Percentiles rank a stretch among this genome's conserved stretches.
Conservation (phyloP, 2,329 filamentous ascomycete genomes). For the Colletotrichum caudatum region DNA sequence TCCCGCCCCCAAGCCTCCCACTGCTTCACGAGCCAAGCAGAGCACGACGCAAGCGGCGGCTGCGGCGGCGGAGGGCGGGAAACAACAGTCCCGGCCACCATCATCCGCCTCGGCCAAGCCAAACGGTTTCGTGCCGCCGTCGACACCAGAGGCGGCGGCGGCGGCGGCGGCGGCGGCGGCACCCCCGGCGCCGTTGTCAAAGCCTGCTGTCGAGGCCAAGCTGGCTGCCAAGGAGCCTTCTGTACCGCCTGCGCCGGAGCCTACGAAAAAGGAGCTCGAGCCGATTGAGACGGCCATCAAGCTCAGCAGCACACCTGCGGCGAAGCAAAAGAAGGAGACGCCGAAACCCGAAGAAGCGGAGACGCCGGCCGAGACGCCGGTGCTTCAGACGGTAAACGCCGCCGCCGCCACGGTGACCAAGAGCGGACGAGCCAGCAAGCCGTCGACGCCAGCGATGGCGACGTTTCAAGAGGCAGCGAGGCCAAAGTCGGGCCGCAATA, state of each 20-base stretch:
- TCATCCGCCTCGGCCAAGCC: constrained; percentile 71
- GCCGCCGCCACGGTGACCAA: constrained; percentile 66
- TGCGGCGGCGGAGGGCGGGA: constrained; percentile 66
- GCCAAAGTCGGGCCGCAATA: constrained; percentile 65
- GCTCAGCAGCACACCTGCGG: constrained; percentile 46
- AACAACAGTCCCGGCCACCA: constrained; percentile 62
- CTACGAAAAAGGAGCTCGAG: constrained; percentile 44
- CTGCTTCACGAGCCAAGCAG: constrained; percentile 79
- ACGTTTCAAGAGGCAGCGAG: constrained; percentile 69
- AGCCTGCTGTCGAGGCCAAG: constrained; percentile 16
- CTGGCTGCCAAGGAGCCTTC: constrained; percentile 46
- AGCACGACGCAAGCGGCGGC: constrained; percentile 74
- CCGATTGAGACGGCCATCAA: constrained; percentile 45
- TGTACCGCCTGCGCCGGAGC: constrained; percentile 35
- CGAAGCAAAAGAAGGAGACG: constrained; percentile 58
- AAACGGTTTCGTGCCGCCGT: constrained; percentile 59
- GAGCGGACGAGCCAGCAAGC: constrained; percentile 74
- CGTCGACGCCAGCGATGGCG: constrained; percentile 71
- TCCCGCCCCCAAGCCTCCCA: constrained; percentile 50
- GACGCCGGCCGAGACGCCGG: constrained; percentile 56
- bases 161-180: no score
- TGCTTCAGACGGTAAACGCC: constrained; percentile 54
- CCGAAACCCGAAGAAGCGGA: constrained; percentile 54
- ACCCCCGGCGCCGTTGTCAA: constrained; percentile 40
- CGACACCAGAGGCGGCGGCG: constrained; percentile 53